Conservation (phyloP, 257 asterid species). For the Osmanthus fragrans region DNA sequence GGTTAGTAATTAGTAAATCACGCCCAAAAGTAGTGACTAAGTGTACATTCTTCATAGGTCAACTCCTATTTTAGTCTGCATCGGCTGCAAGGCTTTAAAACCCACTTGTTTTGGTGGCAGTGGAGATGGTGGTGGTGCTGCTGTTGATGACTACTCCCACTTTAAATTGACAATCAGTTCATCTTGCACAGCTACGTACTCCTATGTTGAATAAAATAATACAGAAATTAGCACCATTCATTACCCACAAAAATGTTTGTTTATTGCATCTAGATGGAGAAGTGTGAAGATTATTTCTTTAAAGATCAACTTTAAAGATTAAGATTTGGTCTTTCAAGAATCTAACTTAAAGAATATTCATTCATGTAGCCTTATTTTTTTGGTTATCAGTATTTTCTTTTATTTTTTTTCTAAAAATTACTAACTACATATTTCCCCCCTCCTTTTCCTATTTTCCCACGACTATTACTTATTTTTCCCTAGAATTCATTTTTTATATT, state of each 20-base stretch:
- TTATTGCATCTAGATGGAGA: too few species aligned
- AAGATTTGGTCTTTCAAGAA: too few species aligned
- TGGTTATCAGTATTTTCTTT: too few species aligned
- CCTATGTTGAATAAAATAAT: conserved; percentile 16
- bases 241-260: background rate
- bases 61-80: conserved; percentile 25
- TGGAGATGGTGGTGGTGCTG: conserved; percentile 15
- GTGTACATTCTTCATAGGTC: conserved; percentile 22
- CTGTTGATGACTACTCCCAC: background rate
- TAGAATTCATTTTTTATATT: too few species aligned
- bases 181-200: conserved; percentile 35
- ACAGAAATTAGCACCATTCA: background rate
- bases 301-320: background rate
- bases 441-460: too few species aligned
- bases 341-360: too few species aligned
- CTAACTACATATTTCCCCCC: too few species aligned
- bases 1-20: conserved; percentile 28
- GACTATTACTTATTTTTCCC: too few species aligned
- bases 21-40: background rate
- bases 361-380: too few species aligned
- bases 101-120: conserved; percentile 33
- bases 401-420: too few species aligned
- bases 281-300: background rate
- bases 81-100: conserved; percentile 33
- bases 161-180: conserved; percentile 31